Evolutionary conservation across 306 rosid genomes (phyloP), one percentile per base, ranked within the genome.

Genomic region (Pterocarpus macrocarpus): DNA sequence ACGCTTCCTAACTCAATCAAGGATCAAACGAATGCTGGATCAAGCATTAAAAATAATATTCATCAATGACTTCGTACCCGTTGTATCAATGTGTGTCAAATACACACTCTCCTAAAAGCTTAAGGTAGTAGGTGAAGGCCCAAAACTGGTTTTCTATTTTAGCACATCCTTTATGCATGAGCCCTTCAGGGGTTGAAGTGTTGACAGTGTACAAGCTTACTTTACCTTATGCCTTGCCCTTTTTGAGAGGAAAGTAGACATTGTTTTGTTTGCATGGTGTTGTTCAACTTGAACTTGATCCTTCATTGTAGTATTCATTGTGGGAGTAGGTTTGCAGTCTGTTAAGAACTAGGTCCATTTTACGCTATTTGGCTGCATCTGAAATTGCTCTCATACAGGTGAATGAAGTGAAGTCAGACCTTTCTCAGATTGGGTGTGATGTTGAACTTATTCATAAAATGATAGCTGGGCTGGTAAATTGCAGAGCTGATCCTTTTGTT

Each of bases 371-470:
- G 32, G 11, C 67, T 69, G 38, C 22, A 73, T 52, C 71, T 52
- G 39, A 58, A 58, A 3, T 71, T 64, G 66, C 36, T 38, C 41
- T 38, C 15, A 13, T 80, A 61, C 85, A 92, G 98, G 98, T 94
- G 77, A 85, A 71, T 75, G 93, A 86, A 63, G 92, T 88, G 76
- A 92, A 90, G 80, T 89, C 92, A 77, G 79, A 77, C 80, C 91
- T 94, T 83, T 94, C 94, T 77, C 90, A 86, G 79, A 92, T 94
- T 81, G 97, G 92, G 69, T 77, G 84, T 68, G 87, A 84, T 68
- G 76, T 80, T 75, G 87, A 84, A 8, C 74, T 69, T 63, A 79
- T 84, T 52, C 78, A 75, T 50, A 7, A 52, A 43, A 80, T 80
- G 75, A 75, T 84, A 33, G 69, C 81, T n/a, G 79, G 70, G 57